Conservation (phyloP, 495 filamentous ascomycete genomes). For the Sordaria brevicollis region DNA sequence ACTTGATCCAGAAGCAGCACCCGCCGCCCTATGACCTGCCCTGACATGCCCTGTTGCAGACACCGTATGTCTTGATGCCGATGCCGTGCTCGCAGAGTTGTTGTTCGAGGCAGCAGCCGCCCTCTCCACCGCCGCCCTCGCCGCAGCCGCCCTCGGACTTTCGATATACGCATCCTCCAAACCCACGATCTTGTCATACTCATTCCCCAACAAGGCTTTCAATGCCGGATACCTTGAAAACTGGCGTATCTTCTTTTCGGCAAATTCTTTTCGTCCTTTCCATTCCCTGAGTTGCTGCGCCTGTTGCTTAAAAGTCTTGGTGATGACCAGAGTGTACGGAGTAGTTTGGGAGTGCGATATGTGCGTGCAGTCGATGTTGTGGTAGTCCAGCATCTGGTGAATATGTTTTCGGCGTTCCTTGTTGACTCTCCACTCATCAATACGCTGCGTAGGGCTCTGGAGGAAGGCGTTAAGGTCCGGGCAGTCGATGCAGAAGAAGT, state of each 20-base stretch:
- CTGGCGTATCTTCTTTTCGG: not conserved
- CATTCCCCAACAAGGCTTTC: not conserved
- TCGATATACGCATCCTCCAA: too few relatives aligned
- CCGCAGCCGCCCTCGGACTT: too few relatives aligned
- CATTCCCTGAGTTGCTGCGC: not conserved
- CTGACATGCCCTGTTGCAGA: not conserved
- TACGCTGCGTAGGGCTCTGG: not conserved
- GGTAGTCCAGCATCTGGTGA: not conserved
- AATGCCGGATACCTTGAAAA: not conserved
- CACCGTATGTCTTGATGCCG: not conserved
- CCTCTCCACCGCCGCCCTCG: too few relatives aligned
- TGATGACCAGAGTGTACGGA: not conserved
- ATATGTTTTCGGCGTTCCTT: not conserved
- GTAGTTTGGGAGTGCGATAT: too few relatives aligned
- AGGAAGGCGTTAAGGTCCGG: not conserved
- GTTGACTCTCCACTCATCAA: not conserved
- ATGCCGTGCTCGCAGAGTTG: not conserved
- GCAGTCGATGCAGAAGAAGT: not conserved
- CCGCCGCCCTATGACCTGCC: not conserved
- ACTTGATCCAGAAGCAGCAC: not conserved
- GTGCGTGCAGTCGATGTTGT: not conserved
- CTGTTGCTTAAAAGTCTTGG: not conserved
- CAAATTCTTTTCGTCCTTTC: not conserved
- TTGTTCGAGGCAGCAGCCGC: too few relatives aligned
- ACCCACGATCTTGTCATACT: not conserved